These are phyloP conservation scores for Hypoxylon sp. DNA, from an alignment of 2,329 filamentous ascomycete genomes.

Conservation along the genomic window DNA sequence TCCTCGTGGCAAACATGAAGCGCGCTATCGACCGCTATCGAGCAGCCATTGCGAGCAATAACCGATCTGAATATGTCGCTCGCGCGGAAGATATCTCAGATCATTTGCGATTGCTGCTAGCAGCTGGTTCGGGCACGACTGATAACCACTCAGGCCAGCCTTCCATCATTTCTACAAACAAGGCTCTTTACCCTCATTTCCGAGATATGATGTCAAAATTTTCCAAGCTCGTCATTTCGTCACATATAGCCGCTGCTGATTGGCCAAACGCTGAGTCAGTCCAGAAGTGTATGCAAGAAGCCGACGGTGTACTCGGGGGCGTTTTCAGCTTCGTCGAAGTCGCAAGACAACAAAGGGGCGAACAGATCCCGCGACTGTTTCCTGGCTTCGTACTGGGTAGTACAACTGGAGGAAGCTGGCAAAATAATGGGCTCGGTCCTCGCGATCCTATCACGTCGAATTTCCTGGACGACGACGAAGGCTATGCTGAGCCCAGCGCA, in stretches of 20 bases:
- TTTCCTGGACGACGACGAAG: slow-evolving; percentile 87
- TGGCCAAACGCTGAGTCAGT: slow-evolving; percentile 95
- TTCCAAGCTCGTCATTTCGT: slow-evolving; percentile 98
- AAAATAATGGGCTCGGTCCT: slow-evolving; percentile 75
- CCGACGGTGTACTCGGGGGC: slow-evolving; percentile 93
- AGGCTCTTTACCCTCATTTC: slow-evolving; percentile 96
- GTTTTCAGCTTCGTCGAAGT: slow-evolving; percentile 98
- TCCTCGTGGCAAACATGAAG: slow-evolving; percentile 93
- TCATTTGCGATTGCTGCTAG: slow-evolving; percentile 91
- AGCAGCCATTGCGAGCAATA: slow-evolving; percentile 86
- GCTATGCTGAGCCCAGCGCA: slow-evolving; percentile 77
- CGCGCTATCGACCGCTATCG: slow-evolving; percentile 90
- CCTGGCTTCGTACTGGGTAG: slow-evolving; percentile 94
- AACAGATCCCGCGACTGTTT: slow-evolving; percentile 91
- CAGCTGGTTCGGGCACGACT: slow-evolving; percentile 94
- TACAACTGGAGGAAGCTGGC: slow-evolving; percentile 88
- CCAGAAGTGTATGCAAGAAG: slow-evolving; percentile 95
- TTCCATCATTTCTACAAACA: slow-evolving; percentile 99
- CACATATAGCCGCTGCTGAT: slow-evolving; percentile 96
- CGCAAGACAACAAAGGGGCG: slow-evolving; percentile 90
- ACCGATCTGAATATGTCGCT: slow-evolving; percentile 90
- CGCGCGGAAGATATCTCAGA: slow-evolving; percentile 98
- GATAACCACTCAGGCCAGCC: slow-evolving; percentile 99
- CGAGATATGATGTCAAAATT: slow-evolving; percentile 99
- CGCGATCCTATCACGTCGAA: slow-evolving; percentile 83